Evolutionary conservation across 1,284 basidiomycete genomes (phyloP), one percentile per base, ranked within the genome.

Genomic region (Ganoderma sinense): DNA sequence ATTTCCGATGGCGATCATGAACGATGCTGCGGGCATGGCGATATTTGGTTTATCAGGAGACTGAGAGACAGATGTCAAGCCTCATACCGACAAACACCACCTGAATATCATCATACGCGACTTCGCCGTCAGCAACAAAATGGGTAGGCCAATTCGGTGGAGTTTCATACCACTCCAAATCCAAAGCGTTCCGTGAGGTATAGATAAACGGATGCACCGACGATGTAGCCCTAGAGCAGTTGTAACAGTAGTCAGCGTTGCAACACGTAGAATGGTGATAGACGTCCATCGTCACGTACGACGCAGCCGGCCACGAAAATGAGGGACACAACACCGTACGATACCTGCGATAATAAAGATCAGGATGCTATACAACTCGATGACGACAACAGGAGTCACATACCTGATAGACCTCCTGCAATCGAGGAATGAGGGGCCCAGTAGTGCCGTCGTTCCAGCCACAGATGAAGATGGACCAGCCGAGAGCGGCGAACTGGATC

Each of bases 401-500:
- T 75, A 86, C 86, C 66, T 84, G 74, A 73, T 90, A 91, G 66
- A 85, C 79, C 1, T 77, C 77, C 73, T 89, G 88, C n/a, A 91
- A 85, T 2, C 82, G 80, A n/a, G 89, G 89, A 0, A 91, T 77
- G 16, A 91, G 78, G 2, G 89, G 88, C 0, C 89, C 89, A n/a
- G 86, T 85, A 14, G 85, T 84, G 1, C 86, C 86, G 75, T 91
- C 89, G 75, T 89, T 90, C 88, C 89, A 91, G 6, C 90, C 90
- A 6, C 82, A 79, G 18, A 89, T 72, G 63, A 85, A 85, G 29
- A 85, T 73, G n/a, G 79, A 74, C 75, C 78, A 85, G 73, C 82
- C 84, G 13, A 86, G 74, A 0, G 82, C 73, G 1, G 76, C 72
- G 67, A 85, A 83, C 68, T 85, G 84, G 23, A 84, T 70, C 56